Evolutionary conservation across 345 rosid species (phyloP).

Genomic region (Brassica carinata): DNA sequence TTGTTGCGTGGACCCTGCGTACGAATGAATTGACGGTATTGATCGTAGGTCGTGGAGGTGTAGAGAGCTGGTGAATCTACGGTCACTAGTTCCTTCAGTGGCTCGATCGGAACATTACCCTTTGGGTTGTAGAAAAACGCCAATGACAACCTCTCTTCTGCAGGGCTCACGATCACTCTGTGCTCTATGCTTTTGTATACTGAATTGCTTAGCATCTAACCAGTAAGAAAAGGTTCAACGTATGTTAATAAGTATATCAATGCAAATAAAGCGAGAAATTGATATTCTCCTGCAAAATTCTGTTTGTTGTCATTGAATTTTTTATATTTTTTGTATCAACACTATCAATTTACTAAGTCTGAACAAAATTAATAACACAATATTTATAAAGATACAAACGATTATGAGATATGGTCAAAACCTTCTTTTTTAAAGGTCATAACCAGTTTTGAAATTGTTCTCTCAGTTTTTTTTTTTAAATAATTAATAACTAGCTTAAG

Average conservation of each 20-base stretch:
- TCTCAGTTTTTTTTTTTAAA: no score
- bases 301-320: neutral
- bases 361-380: neutral
- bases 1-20: slow-evolving; percentile 75
- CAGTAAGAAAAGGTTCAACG: neutral
- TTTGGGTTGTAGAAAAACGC: slow-evolving; percentile 96
- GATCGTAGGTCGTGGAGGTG: slow-evolving; percentile 72
- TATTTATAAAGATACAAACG: neutral
- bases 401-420: neutral
- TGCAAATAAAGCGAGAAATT: neutral
- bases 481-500: no score
- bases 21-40: slow-evolving; percentile 72
- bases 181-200: slow-evolving; percentile 90
- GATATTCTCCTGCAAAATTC: neutral
- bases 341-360: neutral
- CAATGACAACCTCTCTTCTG: slow-evolving; percentile 62
- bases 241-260: neutral
- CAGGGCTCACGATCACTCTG: slow-evolving; percentile 70
- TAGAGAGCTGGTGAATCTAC: slow-evolving; percentile 56
- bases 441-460: no score
- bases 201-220: slow-evolving; percentile 80
- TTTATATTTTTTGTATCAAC: neutral
- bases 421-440: no score
- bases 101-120: slow-evolving; percentile 66
- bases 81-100: slow-evolving; percentile 65